Evolutionary conservation across 805 yeast genomes (phyloP).

Genomic region (Cephaloascus albidus): DNA sequence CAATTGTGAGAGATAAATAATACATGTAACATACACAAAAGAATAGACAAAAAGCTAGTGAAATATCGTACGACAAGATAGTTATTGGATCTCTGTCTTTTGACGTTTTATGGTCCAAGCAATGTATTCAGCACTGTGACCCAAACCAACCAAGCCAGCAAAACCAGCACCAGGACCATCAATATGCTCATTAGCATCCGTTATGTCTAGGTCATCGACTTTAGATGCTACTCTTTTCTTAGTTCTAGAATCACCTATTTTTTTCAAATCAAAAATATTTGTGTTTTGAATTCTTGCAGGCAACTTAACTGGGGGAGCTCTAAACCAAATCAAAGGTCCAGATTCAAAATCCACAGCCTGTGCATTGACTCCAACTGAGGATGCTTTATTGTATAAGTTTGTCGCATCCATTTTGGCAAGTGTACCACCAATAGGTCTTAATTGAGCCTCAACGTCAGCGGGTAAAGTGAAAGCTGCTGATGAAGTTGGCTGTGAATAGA

Average conservation of each 20-base stretch:
- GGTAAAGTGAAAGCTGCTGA: neutral
- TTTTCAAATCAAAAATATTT: neutral
- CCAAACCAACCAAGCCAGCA: conserved; percentile 29
- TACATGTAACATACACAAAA: neutral
- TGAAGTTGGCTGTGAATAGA: neutral
- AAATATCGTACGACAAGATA: too few relatives aligned
- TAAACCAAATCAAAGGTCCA: conserved; percentile 53
- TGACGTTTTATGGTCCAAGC: conserved; percentile 24
- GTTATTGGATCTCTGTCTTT: too few relatives aligned
- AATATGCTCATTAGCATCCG: conserved; percentile 8
- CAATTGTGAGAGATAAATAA: too few relatives aligned
- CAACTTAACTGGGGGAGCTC: conserved; percentile 52
- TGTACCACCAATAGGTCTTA: neutral
- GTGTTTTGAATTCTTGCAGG: conserved; percentile 23
- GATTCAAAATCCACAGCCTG: neutral
- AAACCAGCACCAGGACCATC: conserved; percentile 14
- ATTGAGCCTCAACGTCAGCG: neutral
- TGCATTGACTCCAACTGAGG: conserved; percentile 5
- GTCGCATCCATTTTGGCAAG: conserved; percentile 17
- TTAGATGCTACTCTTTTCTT: conserved; percentile 10
- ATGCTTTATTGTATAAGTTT: conserved; percentile 16
- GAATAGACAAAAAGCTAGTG: neutral
- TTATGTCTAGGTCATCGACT: conserved; percentile 12
- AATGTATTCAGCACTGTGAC: conserved; percentile 69
- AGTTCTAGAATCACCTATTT: conserved; percentile 7